phyloP scores from a whole-genome alignment of 306 rosid species.

The Quercus variabilis region DNA sequence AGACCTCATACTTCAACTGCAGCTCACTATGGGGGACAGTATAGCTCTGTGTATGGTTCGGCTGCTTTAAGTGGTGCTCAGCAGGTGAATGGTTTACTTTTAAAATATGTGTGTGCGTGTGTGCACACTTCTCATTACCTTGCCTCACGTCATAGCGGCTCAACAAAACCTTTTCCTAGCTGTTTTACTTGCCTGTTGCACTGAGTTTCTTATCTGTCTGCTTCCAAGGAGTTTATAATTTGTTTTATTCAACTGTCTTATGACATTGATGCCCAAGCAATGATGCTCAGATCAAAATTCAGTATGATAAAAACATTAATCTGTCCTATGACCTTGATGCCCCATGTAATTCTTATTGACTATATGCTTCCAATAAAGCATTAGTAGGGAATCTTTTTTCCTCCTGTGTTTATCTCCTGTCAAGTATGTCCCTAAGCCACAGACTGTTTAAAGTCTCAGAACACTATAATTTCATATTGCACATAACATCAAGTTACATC shows the following conservation, averaged over 20 bases:
- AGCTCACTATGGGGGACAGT: conserved; percentile 86
- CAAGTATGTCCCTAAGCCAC: neutral
- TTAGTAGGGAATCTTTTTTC: neutral
- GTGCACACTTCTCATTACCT: too few species aligned
- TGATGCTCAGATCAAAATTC: neutral
- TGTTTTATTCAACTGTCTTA: neutral
- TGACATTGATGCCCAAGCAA: neutral
- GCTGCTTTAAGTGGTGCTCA: conserved; percentile 63
- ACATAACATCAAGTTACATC: neutral
- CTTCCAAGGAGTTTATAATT: neutral
- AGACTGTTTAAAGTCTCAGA: neutral
- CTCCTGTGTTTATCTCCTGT: neutral
- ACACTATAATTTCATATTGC: neutral
- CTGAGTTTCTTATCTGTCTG: neutral
- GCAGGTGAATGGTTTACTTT: conserved; percentile 48
- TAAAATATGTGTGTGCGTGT: too few species aligned
- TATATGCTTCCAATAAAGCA: neutral
- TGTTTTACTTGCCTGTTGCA: neutral
- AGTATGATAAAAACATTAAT: neutral
- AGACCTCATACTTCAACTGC: conserved; percentile 64
- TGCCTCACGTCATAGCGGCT: neutral
- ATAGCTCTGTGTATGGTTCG: conserved; percentile 83
- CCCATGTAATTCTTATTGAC: neutral
- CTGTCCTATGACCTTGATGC: neutral
- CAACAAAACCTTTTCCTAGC: neutral